phyloP scores from a whole-genome alignment of 2,329 filamentous ascomycete species.

The Ascochyta clinopodiicola region DNA sequence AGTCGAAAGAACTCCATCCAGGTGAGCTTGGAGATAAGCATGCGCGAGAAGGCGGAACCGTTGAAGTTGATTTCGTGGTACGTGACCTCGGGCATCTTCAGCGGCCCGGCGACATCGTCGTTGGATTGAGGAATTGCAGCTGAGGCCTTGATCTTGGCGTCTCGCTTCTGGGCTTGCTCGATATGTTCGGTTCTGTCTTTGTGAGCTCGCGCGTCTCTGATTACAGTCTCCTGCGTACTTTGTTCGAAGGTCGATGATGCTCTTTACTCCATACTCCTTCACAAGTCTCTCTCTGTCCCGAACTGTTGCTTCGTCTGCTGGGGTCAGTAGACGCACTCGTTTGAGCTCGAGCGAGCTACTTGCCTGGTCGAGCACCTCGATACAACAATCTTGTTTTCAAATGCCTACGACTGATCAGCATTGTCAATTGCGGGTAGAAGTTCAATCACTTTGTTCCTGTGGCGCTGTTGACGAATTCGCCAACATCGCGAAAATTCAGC shows the following conservation, averaged over 20 bases:
- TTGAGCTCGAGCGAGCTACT: neutral
- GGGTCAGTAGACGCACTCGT: slow-evolving; percentile 2
- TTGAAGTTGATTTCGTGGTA: slow-evolving; percentile 77
- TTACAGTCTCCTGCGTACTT: slow-evolving; percentile 57
- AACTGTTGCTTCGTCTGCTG: slow-evolving; percentile 71
- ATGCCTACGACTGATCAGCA: slow-evolving; percentile 18
- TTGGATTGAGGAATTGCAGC: slow-evolving; percentile 57
- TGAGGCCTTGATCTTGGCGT: slow-evolving; percentile 55
- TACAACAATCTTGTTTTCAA: slow-evolving; percentile 40
- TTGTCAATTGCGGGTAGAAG: neutral
- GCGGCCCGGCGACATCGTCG: slow-evolving; percentile 59
- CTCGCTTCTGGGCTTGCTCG: slow-evolving; percentile 69
- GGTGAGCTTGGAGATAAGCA: slow-evolving; percentile 70
- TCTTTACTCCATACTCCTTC: slow-evolving; percentile 68
- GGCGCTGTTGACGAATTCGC: slow-evolving; percentile 37
- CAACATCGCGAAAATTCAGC: slow-evolving; percentile 49
- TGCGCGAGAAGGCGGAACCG: slow-evolving; percentile 71
- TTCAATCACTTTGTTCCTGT: slow-evolving; percentile 24
- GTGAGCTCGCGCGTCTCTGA: slow-evolving; percentile 4
- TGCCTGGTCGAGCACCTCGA: slow-evolving; percentile 47
- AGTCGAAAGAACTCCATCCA: slow-evolving; percentile 72
- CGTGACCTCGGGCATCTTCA: slow-evolving; percentile 67
- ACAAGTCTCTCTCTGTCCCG: slow-evolving; percentile 67
- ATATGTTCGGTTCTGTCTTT: slow-evolving; percentile 71
- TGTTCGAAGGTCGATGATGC: slow-evolving; percentile 80